Conservation (phyloP, 2,329 filamentous ascomycete genomes). For the Aspergillus sp. region DNA sequence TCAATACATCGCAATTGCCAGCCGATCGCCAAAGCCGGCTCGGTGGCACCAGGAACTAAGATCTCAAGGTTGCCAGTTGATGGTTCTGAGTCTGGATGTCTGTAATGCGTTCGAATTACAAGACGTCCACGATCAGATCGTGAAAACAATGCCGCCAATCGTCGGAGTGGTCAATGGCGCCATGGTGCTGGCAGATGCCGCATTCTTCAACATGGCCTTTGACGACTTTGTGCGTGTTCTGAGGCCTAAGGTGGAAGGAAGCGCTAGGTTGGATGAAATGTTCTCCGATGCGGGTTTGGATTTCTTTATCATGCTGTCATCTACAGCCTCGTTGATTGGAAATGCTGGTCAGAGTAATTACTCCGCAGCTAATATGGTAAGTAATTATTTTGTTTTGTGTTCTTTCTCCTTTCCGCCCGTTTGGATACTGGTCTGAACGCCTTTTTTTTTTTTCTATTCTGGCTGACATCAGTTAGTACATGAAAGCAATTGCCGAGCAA, state of each 20-base stretch:
- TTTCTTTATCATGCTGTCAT: conserved; percentile 47
- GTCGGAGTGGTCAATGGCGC: background rate
- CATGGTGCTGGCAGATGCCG: background rate
- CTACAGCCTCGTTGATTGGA: conserved; percentile 9
- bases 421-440: too few species aligned
- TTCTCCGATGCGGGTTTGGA: conserved; percentile 32
- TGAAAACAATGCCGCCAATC: background rate
- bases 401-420: background rate
- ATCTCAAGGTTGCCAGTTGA: background rate
- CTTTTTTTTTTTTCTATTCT: background rate
- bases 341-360: background rate
- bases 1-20: background rate
- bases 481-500: background rate
- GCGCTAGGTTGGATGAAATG: conserved; percentile 35
- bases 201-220: background rate
- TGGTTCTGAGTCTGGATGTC: background rate
- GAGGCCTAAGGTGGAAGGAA: conserved; percentile 41
- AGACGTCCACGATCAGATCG: background rate
- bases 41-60: background rate
- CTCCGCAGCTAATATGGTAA: background rate
- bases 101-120: background rate
- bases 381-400: background rate
- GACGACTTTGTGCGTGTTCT: background rate
- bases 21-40: background rate
- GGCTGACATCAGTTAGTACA: background rate